Evolutionary conservation across 225 moss, liverwort and hornwort species (phyloP), one percentile per base, ranked within the genome.

Genomic region (Bryoerythrophyllum caledonicum): DNA sequence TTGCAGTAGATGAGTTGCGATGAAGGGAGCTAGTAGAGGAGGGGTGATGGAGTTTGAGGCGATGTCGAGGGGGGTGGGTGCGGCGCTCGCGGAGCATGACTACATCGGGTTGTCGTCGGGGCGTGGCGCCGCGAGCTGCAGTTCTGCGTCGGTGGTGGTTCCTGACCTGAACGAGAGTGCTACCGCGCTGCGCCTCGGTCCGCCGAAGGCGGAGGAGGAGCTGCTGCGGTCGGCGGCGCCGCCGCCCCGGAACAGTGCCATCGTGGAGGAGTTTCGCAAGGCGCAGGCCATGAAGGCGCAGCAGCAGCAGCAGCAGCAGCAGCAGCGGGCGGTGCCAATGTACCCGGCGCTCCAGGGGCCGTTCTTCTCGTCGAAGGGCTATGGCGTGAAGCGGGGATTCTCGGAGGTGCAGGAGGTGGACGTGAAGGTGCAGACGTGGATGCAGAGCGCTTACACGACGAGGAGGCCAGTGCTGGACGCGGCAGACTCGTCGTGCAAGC

Each of bases 111-210:
- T 96, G 32, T 32, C n/a, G 1, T 96, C 95, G 9, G 93, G 46
- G 91, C 86, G 10, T 87, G 73, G 75, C 27, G 59, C 78, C 8
- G 69, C 23, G 80, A 60, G 16, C 79, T 59, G 54, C 74, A 71
- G n/a, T n/a, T n/a, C n/a, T n/a, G n/a, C n/a, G n/a, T n/a, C n/a
- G n/a, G n/a, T n/a, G n/a, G 75, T 17, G 65, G 81, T 53, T 21
- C 62, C 94, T 17, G 93, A 96, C 77, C 81, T 96, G 7, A 94
- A 92, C 70, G 84, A 91, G 59, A 90, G 91, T 34, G 87, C 92
- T 3, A 94, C 94, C 30, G 90, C 84, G 71, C 92, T 94, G 12
- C 77, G 87, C 16, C 87, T 96, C 8, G 93, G 96, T 10, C 91
- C 84, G 7, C 77, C 84, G 11, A 60, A 82, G 82, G 56, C 73